Base-by-base conservation (phyloP, 345 rosid genomes). In the Murraya koenigii region DNA sequence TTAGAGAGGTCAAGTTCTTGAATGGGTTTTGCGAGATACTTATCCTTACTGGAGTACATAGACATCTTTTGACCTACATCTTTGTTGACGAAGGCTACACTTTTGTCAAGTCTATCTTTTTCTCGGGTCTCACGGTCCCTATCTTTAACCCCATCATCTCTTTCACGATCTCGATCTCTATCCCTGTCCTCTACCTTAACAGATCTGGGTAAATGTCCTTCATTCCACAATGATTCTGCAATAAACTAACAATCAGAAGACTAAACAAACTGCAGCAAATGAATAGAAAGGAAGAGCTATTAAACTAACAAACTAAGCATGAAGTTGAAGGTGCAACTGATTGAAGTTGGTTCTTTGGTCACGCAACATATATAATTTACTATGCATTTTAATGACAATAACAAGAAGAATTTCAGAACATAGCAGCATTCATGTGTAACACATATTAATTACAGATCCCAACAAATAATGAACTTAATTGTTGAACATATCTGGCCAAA, bases 1-100 rank as follows among this genome's bases (percentile, higher is more conserved):
- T 97, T 91, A 10, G 98, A 94, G 47, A 94, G 90, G 85, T 96
- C 98, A 74, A 96, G 95, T 82, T 96, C 99, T 74, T 89, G 92
- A 74, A 96, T 91, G 65, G 99, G 94, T 70, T 97, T 97, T 67
- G 91, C 88, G 82, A 89, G 49, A 88, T 86, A 85, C 88, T 94
- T 88, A 78, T 95, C 85, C 89, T 91, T 90, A 94, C 92, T 58
- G 81, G 97, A 67, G 68, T 87, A 87, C 71, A 86, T 68, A 60
- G 93, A 76, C 77, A 80, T 83, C 84, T 83, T 88, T 66, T 86
- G 90, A 85, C 84, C 83, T 1, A 76, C 79, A 75, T 90, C 94
- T 82, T 86, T 88, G 84, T 80, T 87, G 69, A 82, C 80, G 62
- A 85, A 83, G 30, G 79, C 84, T 71, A 78, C 84, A 85, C 71